Base-by-base conservation (phyloP, 352 stramenopile species). In the Phytophthora cryptogea region DNA sequence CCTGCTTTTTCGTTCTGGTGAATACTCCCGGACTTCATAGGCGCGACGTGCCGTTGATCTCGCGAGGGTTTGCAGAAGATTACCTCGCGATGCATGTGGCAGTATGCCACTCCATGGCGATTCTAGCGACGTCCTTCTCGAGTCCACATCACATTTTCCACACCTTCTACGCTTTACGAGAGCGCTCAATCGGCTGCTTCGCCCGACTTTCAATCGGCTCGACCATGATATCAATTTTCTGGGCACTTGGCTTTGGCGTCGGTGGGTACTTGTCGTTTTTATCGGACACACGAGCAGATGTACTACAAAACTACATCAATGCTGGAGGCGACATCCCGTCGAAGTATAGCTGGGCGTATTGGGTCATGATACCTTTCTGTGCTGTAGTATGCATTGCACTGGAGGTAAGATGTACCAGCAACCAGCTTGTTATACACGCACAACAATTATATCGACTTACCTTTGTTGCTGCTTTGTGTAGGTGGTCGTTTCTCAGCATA, bases 101-200 rank as follows among this genome's bases (percentile, higher is more conserved):
- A 8, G 54, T 83, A 4, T 81, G 71, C 11, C 70, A 78, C 33
- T 69, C 68, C 10, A 74, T 89, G 28, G 74, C 72, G 8, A 79
- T 83, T 39, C 50, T 89, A 5, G 64, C 70, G 8, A 76, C 68
- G 10, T 54, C 63, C 0, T 67, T 86, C 23, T 59, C 60, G 13
- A 81, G 68, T 28, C 74, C 84, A 39, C 79, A 83, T 42, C 74
- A 83, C 44, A 72, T 66, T n/a, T 85, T 85, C 46, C 76, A 86
- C 49, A 70, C 75, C 0, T 86, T 86, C 45, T 71, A 82, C 51
- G 58, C 67, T 20, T 57, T 82, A 44, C 46, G 23, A 8, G 62
- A 73, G 30, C 70, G 73, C 13, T 84, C 72, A 14, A 68, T 76
- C 4, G 59, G 39, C 0, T 43, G 36, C 11, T 89, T 87, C 42